Conservation (phyloP, 2,329 filamentous ascomycete species). For the Tetracladium maxilliforme region DNA sequence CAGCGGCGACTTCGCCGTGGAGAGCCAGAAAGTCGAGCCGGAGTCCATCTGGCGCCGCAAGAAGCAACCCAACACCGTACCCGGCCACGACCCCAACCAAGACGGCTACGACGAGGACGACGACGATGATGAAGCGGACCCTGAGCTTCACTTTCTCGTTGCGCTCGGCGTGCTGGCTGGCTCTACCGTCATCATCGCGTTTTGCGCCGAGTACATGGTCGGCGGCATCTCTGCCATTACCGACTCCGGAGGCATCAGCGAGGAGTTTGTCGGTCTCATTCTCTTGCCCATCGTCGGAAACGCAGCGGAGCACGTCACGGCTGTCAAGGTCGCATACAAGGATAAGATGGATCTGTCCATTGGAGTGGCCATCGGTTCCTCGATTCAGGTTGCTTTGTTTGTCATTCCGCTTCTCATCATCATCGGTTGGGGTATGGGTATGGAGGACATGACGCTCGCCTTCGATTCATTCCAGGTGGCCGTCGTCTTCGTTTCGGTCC, state of each 20-base stretch:
- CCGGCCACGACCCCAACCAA: constrained; percentile 20
- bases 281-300: constrained; percentile 70
- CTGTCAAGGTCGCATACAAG: constrained; percentile 62
- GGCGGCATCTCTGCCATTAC: constrained; percentile 63
- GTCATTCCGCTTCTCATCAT: constrained; percentile 72
- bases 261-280: constrained; percentile 69
- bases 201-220: constrained; percentile 67
- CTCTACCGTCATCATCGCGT: constrained; percentile 56
- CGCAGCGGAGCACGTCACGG: constrained; percentile 69
- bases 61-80: constrained; percentile 11
- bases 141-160: constrained; percentile 57
- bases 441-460: constrained; percentile 51
- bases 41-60: constrained; percentile 38
- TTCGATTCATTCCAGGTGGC: constrained; percentile 79
- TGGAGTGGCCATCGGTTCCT: constrained; percentile 69
- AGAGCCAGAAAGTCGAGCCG: constrained; percentile 68
- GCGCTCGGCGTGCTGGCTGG: constrained; percentile 56
- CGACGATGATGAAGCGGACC: constrained; percentile 60
- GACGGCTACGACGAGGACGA: constrained; percentile 29
- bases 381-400: constrained; percentile 69
- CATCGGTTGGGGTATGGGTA: constrained; percentile 57
- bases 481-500: constrained; percentile 67
- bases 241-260: constrained; percentile 54
- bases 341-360: constrained; percentile 67
- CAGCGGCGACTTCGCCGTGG: constrained; percentile 61